A percentile compares a stretch with the other conserved stretches of the same genome.
Evolutionary conservation across 148 eudicot genomes (phyloP).

Genomic region (Chenopodium formosanum): DNA sequence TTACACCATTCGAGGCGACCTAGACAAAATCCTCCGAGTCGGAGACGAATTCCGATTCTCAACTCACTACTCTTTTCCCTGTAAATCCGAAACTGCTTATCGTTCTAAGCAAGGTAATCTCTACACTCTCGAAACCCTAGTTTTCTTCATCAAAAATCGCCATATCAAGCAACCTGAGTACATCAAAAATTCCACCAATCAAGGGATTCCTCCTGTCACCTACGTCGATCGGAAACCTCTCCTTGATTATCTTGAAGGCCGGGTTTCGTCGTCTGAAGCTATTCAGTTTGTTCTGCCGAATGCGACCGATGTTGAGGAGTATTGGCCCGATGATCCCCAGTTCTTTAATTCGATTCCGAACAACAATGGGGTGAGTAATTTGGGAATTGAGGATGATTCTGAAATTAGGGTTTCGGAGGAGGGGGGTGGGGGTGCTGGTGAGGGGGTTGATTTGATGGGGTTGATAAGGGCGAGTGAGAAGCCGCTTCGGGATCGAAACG

Average conservation of each 20-base stretch:
- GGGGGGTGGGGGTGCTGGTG: background rate
- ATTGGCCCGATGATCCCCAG: conserved; percentile 54
- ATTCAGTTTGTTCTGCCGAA: conserved; percentile 39
- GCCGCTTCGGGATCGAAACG: conserved; percentile 69
- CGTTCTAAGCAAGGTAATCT: conserved; percentile 66
- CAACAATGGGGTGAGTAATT: background rate
- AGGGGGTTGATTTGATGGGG: conserved; percentile 32
- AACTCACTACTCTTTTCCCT: conserved; percentile 57
- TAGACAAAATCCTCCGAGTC: conserved; percentile 50
- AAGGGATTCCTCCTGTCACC: conserved; percentile 59
- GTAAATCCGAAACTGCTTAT: conserved; percentile 61
- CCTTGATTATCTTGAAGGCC: conserved; percentile 75
- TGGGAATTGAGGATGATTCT: conserved; percentile 17
- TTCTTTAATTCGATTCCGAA: background rate
- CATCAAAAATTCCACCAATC: conserved; percentile 51
- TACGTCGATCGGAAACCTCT: conserved; percentile 76
- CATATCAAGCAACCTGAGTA: conserved; percentile 68
- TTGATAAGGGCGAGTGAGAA: conserved; percentile 50
- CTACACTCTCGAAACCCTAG: conserved; percentile 87
- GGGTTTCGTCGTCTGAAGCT: conserved; percentile 58
- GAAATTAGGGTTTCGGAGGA: conserved; percentile 27
- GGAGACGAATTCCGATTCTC: conserved; percentile 66
- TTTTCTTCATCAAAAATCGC: conserved; percentile 65
- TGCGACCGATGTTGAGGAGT: conserved; percentile 34
- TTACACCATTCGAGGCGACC: conserved; percentile 59